Base-by-base conservation (phyloP, 441 rosid genomes). In the Rhodomyrtus psidioides region DNA sequence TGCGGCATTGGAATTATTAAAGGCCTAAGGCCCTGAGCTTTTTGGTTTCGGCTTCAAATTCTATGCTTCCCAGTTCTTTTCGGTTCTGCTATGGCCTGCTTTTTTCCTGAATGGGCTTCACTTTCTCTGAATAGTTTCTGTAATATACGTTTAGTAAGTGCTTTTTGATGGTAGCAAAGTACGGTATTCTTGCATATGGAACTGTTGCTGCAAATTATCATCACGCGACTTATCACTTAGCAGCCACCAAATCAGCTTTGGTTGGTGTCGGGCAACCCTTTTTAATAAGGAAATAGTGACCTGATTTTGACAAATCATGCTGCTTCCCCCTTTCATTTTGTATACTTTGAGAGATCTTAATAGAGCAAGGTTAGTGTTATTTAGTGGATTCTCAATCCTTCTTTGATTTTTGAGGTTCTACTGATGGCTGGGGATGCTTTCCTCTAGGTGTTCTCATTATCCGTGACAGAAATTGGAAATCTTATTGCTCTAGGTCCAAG, bases 381-480 rank as follows among this genome's bases (percentile, higher is more conserved):
- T 10, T 39, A 21, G 49, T 70, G 79, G 8, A 23, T 27, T 49
- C 23, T 53, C 26, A 60, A 23, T 19, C 24, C 39, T 81, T 58
- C 58, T 83, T 81, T 34, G 55, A 70, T 85, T 70, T 85, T 46
- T 42, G 60, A 57, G 56, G 44, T 26, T 87, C 34, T 65, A 74
- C 51, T 53, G 39, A 75, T 62, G 53, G 74, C 82, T 85, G 85
- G 60, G 83, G 88, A 89, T 88, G 83, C 83, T 83, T 89, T 85
- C 86, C 84, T 88, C 42, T 88, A 96, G 98, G 93, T 95, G n/a
- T 96, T 97, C 91, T 96, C 98, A 1, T 89, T 97, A 58, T 97
- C 98, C 1, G 94, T 97, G 90, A 88, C 93, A 65, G 98, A 97
- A 91, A 94, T 97, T 81, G 98, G 99, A 84, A 91, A 88, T 87